These are phyloP conservation scores for Arabidopsis suecica DNA, from an alignment of 345 rosid species.

Conservation along the genomic window DNA sequence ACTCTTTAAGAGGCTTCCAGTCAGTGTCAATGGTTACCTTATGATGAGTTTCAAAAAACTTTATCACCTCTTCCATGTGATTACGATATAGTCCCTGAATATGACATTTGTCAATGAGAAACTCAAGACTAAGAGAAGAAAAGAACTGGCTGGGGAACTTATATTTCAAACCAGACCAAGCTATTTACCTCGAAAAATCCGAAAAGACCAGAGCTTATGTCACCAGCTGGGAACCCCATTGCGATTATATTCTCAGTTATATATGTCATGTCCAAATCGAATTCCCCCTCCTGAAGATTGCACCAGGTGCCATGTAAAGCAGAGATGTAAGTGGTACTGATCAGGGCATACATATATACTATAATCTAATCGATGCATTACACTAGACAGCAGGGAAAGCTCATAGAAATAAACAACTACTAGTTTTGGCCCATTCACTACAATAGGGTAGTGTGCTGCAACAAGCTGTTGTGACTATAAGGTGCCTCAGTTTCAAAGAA, in stretches of 20 bases:
- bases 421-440: conserved; percentile 1
- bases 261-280: conserved; percentile 73
- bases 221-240: conserved; percentile 98
- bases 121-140: conserved; percentile 12
- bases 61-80: conserved; percentile 96
- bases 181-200: conserved; percentile 80
- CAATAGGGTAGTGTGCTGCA: not conserved
- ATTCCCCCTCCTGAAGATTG: conserved; percentile 79
- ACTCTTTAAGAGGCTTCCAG: conserved; percentile 20
- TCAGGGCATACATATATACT: not conserved
- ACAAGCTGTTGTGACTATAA: not conserved
- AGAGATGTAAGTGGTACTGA: conserved; percentile 19
- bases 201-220: conserved; percentile 87
- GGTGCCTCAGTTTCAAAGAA: conserved; percentile 20
- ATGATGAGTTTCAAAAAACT: conserved; percentile 88
- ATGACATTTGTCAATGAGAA: conserved; percentile 28
- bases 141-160: conserved; percentile 20
- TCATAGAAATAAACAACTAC: not conserved
- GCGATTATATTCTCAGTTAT: conserved; percentile 92
- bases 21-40: conserved; percentile 58
- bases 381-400: not conserved
- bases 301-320: conserved; percentile 15
- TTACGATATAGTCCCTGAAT: conserved; percentile 88
- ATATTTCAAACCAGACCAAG: conserved; percentile 12
- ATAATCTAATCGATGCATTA: conserved; percentile 5